Percentiles rank a stretch among this genome's conserved stretches.
Evolutionary conservation across 2,329 filamentous ascomycete species (phyloP).

Genomic region (Monilinia vaccinii-corymbosi): DNA sequence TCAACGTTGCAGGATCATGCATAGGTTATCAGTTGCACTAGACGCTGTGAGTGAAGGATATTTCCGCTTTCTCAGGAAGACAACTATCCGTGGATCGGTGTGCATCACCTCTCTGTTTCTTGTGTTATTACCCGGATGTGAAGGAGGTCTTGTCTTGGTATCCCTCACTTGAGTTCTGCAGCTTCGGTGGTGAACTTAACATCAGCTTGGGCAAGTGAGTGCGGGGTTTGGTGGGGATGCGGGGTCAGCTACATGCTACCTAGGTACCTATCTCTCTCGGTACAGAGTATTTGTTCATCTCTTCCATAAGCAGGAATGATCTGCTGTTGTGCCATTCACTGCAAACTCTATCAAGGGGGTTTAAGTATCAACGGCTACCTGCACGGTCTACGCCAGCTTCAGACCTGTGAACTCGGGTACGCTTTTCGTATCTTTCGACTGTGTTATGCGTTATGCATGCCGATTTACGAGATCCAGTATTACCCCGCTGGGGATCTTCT

Average conservation of each 20-base stretch:
- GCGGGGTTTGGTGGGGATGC: conserved; percentile 1
- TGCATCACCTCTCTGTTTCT: neutral
- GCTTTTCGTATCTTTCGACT: neutral
- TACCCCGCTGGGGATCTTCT: conserved; percentile 3
- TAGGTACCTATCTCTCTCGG: neutral
- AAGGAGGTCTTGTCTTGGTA: neutral
- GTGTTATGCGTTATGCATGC: neutral
- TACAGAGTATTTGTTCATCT: neutral
- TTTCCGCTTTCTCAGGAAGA: neutral
- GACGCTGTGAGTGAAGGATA: neutral
- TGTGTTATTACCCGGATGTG: neutral
- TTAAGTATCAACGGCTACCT: neutral
- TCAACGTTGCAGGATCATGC: neutral
- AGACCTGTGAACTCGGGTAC: neutral
- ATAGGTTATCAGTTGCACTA: neutral
- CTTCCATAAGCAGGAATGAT: neutral
- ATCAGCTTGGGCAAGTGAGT: neutral
- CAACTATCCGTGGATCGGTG: neutral
- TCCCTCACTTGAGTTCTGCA: neutral
- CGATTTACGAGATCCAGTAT: neutral
- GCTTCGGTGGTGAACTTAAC: neutral
- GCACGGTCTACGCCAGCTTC: neutral
- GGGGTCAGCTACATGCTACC: neutral
- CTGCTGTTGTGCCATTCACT: too few relatives aligned
- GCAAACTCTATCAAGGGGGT: neutral